Base-by-base conservation (phyloP, 1,284 basidiomycete species). In the Tilletia indica region DNA sequence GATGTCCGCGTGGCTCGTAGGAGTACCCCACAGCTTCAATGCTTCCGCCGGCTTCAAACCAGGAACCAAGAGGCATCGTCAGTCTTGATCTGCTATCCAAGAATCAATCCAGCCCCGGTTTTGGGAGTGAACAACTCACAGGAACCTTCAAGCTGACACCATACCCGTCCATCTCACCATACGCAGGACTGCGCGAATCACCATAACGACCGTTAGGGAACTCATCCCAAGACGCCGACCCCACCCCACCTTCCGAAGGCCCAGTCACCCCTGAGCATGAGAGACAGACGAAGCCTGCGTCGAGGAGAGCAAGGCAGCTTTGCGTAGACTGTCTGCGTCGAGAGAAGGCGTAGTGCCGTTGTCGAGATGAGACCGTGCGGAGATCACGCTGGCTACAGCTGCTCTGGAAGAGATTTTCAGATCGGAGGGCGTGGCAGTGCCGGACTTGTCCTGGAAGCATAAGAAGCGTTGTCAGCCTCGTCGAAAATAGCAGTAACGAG, bases 21-120 rank as follows among this genome's bases (percentile, higher is more conserved):
- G 94, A 69, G 89, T 87, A 2, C 93, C 93, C 94, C 95, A 98
- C 72, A 92, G 88, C 58, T 88, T 85, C 71, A 92, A 85, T 3
- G 89, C 89, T 82, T 91, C 90, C 39, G 87, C 87, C 12, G 89
- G 88, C 90, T 93, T 81, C 54, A 80, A 45, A 3, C 14, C 6
- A 45, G 68, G 31, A 61, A 31, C 12, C 58, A 19, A 34, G 21
- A 36, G 5, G 8, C 58, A 61, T 45, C 14, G 42, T 45, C 14
- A 45, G 42, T 3, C 42, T 45, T 45, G 47, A 12, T 49, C 47
- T 49, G 47, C 47, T 12, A 12, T 49, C 47, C 47, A 12, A 49
- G 47, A 49, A 49, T n/a, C 0, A 31, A 2, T 31, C 25, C 25
- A 31, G 25, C 25, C 25, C 25, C 25, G 25, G 25, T 0, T 31